Evolutionary conservation across 2,329 filamentous ascomycete species (phyloP).

Genomic region (Passalora sequoiae): DNA sequence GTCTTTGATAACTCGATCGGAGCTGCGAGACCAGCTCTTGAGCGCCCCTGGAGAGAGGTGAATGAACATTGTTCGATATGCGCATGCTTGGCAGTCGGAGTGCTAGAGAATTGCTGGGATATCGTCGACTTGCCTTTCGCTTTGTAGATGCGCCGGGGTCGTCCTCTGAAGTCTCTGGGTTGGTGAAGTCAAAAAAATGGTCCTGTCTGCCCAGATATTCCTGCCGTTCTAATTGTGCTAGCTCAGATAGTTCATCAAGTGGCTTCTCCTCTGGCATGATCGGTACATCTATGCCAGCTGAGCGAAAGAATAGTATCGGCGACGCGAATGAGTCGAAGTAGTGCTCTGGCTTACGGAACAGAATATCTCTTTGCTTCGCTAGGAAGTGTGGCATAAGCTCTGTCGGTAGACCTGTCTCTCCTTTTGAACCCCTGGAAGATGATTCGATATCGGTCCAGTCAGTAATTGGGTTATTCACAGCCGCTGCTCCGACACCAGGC

Average conservation of each 20-base stretch:
- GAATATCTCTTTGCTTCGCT: conserved; percentile 31
- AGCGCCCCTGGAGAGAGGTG: conserved; percentile 38
- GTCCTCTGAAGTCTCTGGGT: background rate
- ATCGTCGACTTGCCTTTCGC: conserved; percentile 36
- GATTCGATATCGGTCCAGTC: conserved; percentile 41
- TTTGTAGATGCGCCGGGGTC: background rate
- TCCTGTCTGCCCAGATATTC: conserved; percentile 28
- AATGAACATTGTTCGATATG: conserved; percentile 37
- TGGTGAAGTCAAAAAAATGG: conserved; percentile 11
- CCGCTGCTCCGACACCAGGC: conserved; percentile 41
- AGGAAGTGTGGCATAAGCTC: conserved; percentile 15
- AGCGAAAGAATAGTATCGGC: conserved; percentile 48
- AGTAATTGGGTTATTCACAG: conserved; percentile 44
- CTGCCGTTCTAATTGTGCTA: conserved; percentile 27
- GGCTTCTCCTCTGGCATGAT: conserved; percentile 7
- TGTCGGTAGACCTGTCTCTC: background rate
- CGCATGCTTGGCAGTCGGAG: conserved; percentile 40
- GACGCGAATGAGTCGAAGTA: conserved; percentile 49
- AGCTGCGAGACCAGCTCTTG: conserved; percentile 39
- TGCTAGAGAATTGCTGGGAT: conserved; percentile 38
- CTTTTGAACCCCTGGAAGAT: conserved; percentile 18
- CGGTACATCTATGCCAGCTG: conserved; percentile 33
- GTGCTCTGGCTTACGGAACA: conserved; percentile 41
- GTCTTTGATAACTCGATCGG: conserved; percentile 37
- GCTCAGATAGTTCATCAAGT: conserved; percentile 32